Base-by-base conservation (phyloP, 2,329 filamentous ascomycete species). In the Pseudogymnoascus sp. region DNA sequence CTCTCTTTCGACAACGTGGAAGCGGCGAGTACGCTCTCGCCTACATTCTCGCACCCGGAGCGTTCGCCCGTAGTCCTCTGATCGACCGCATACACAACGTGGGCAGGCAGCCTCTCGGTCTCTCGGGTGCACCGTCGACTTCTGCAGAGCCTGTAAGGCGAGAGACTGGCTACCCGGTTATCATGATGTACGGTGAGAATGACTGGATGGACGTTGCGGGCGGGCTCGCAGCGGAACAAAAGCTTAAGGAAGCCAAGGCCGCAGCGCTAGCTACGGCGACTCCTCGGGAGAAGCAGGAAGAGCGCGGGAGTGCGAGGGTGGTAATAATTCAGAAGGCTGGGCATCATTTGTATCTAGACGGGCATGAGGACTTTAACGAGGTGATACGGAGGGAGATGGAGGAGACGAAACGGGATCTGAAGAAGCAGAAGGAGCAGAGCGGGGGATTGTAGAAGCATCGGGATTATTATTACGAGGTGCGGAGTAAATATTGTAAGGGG, bases 181-280 rank as follows among this genome's bases (percentile, higher is more conserved):
- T 97, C 7, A 84, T 99, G 73, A 93, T 97, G 89, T 99, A 99
- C 73, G 95, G 95, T 66, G 93, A 97, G 70, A 88, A 95, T 72
- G 95, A 99, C 79, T 99, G 95, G 95, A 99, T 99, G 95, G 95
- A 99, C 68, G 87, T 95, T 7, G 86, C 86, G 0, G 95, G 93
- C 28, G 95, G 95, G 0, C 85, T 87, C 56, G 91, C 89, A 0
- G 87, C 93, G 0, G 85, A 89, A 71, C 85, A 93, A 75, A 92
- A 89, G 74, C 82, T 97, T 11, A 87, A 90, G 65, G 81, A 87
- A 64, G 86, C 88, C 66, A 84, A 83, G 67, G 76, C 77, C 25
- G 83, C 84, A 60, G 79, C 83, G 0, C 77, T 96, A 3, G 76
- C 81, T 11, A 75, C 82, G 21, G 89, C 83, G 21, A 88, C 83